Evolutionary conservation across 805 yeast genomes (phyloP), one percentile per base, ranked within the genome.

Genomic region (Candida saitoana): DNA sequence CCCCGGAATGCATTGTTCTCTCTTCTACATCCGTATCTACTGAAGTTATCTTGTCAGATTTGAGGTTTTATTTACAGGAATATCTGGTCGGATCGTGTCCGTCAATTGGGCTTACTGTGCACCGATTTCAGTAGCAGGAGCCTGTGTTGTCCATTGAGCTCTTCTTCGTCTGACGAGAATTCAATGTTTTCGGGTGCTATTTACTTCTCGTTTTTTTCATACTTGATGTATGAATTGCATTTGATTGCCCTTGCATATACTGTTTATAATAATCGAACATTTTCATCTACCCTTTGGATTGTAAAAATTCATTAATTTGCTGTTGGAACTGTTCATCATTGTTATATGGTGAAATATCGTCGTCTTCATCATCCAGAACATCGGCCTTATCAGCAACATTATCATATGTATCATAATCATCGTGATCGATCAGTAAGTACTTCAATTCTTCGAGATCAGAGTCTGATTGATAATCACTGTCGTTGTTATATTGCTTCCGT

Each of bases 401-500:
- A 5, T 38, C 31, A 24, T 41, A 30, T 9, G 24, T 16, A 16
- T 24, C 40, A 17, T 24, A 34, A 4, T n/a, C 31, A 15, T 32
- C 46, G 22, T 35, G 42, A 9, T 39, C 46, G 11, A 24, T 17
- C 18, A 30, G 39, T 34, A 30, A n/a, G 31, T 36, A 36, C 25
- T 36, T 14, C 9, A 36, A 9, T 5, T 36, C 36, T 25, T 39
- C 43, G 18, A 22, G 19, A 15, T 22, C 44, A 15, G 40, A 36
- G 18, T 35, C 40, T 17, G 36, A 45, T 5, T 37, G 44, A 25
- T 59, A 42, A 47, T 54, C 49, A 24, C 54, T 45, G 1, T 51
- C 54, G 35, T 52, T 50, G n/a, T 49, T 47, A 15, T 52, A 41
- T 2, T 46, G 41, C 11, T 43, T 36, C 25, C 22, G 8, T 12